Evolutionary conservation across 2,329 filamentous ascomycete species (phyloP).

Genomic region (Botryotinia convoluta): DNA sequence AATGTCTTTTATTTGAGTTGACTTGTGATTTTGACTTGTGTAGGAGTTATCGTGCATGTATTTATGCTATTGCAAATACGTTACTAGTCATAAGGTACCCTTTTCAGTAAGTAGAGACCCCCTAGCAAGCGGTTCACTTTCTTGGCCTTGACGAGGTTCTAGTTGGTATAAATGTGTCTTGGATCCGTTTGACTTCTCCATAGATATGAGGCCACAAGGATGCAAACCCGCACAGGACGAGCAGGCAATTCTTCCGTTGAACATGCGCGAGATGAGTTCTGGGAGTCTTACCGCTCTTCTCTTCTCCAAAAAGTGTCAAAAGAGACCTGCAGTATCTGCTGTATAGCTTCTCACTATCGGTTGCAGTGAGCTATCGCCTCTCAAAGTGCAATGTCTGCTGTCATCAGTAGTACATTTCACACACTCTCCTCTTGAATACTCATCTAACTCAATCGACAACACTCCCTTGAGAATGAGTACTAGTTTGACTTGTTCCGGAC

Average conservation of each 20-base stretch:
- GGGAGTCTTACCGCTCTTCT: background rate
- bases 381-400: no score
- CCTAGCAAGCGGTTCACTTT: background rate
- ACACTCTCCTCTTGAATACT: background rate
- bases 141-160: background rate
- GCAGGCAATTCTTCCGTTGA: background rate
- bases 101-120: no score
- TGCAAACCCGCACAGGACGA: no score
- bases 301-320: no score
- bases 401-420: background rate
- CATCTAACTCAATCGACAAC: background rate
- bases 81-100: background rate
- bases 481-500: background rate
- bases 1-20: no score
- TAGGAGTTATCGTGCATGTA: background rate
- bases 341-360: background rate
- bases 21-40: no score
- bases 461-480: background rate
- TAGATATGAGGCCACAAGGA: background rate
- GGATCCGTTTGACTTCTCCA: background rate
- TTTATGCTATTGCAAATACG: background rate
- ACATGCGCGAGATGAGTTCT: background rate
- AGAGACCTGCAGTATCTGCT: background rate
- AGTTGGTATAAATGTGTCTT: background rate
- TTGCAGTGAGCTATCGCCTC: background rate